Evolutionary conservation across 2,329 filamentous ascomycete species (phyloP), one percentile per base, ranked within the genome.

Genomic region (Fusarium tuaranense): DNA sequence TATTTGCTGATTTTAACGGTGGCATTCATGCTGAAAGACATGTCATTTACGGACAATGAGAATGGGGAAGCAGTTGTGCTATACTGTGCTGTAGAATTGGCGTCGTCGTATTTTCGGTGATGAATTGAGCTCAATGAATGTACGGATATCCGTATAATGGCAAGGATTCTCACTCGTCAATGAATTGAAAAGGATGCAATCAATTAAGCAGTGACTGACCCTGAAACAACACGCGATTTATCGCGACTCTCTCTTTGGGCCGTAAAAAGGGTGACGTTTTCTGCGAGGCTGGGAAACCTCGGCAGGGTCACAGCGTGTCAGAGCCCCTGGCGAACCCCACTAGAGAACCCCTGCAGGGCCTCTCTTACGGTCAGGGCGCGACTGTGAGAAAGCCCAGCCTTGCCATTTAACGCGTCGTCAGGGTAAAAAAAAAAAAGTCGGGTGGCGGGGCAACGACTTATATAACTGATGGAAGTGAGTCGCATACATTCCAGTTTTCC

Each of bases 371-470:
- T n/a, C 53, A 34, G 32, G 63, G 25, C 39, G n/a, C 32, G 30
- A n/a, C 18, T 9, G 30, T 44, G 55, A 32, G 63, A 38, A 25
- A 27, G 51, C 76, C 81, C 81, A 83, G 81, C 82, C 81, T 81
- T 81, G 80, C 75, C 63, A 76, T 77, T 82, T 82, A 78, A 57
- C 62, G 67, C 62, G 53, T 69, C 75, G 73, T 63, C 63, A 80
- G 46, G 27, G 46, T 13, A 12, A 12, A 14, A 34, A 81, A 78
- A 78, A 75, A 75, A 80, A 82, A 83, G 79, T 68, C 71, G 67
- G 82, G 84, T 87, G 86, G 86, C 86, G 83, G 85, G 86, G 85
- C 85, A 87, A 86, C 86, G 79, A 78, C 71, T 84, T 85, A 85
- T 84, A 84, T 51, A 51, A 80, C 71, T 71, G 66, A 63, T 16